Base-by-base conservation (phyloP, 805 yeast species). In the Metschnikowia corniflorae region DNA sequence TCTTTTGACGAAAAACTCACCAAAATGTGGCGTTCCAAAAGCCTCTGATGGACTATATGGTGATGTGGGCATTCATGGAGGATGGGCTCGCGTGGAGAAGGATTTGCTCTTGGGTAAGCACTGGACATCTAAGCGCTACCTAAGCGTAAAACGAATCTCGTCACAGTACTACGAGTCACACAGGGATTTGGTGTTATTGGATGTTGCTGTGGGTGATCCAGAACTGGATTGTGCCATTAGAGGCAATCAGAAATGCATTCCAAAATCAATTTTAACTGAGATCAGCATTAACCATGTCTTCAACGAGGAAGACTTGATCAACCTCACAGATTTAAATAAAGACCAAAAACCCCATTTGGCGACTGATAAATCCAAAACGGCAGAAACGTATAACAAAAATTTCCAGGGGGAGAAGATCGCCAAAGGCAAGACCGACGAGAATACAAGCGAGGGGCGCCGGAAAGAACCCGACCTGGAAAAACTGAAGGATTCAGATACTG, bases 81-180 rank as follows among this genome's bases (percentile, higher is more conserved):
- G 60, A 9, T 76, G 79, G 78, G 36, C 43, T 24, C 57, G 60
- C 33, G 43, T 73, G 17, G 65, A 66, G 16, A 75, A 75, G 45
- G 81, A 77, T 49, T 58, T 78, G 25, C 49, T 51, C 13, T 59
- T 77, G 37, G 69, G 70, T 4, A 46, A 53, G 16, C 60, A 70
- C 4, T 75, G 78, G 78, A 44, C 63, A 23, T 50, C 54, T 31
- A 57, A 58, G 32, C 64, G 67, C 26, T 76, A 49, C 49, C 46
- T 78, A 14, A 62, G 51, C 53, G 54, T 41, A 54, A 67, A 43
- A 47, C 47, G 13, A 44, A 60, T 39, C 49, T 47, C 35, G 36
- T 51, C 34, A 45, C 47, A 30, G 50, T 49, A 19, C 43, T 60
- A 39, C 30, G 44, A 33, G 40, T 38, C 28, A 31, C 27, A 43